Conservation (phyloP, 2,329 filamentous ascomycete genomes). For the Cercospora zeina region DNA sequence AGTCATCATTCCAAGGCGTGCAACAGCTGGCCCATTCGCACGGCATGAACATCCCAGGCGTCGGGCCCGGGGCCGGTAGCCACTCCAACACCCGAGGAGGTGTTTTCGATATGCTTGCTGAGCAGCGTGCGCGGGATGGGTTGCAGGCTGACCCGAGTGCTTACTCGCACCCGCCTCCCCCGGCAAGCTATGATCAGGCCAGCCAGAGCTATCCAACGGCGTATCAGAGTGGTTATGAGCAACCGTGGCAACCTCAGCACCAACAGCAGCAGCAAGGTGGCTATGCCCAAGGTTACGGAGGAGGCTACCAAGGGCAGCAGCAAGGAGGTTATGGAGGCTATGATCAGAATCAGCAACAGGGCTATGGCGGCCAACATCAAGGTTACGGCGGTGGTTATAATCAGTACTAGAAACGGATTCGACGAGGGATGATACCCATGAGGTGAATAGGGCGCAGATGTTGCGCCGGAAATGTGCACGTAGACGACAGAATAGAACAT, state of each 20-base stretch:
- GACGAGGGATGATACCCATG: not conserved
- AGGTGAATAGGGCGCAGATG: not conserved
- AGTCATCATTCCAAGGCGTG: constrained; percentile 30
- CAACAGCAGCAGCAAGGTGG: constrained; percentile 28
- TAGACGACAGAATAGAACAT: constrained; percentile 3
- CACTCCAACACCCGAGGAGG: constrained; percentile 36
- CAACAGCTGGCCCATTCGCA: constrained; percentile 32
- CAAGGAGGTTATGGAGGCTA: constrained; percentile 31
- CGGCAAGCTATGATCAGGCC: constrained; percentile 35
- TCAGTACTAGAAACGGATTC: constrained; percentile 19
- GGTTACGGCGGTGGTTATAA: constrained; percentile 26
- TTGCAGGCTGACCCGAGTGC: constrained; percentile 25
- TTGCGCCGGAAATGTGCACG: not conserved
- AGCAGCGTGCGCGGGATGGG: constrained; percentile 19
- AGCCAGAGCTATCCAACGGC: constrained; percentile 38
- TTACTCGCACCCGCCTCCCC: constrained; percentile 30
- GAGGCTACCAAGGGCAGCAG: constrained; percentile 26
- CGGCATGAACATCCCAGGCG: constrained; percentile 25
- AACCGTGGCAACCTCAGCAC: constrained; percentile 36
- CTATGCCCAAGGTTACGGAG: constrained; percentile 27
- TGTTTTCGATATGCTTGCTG: constrained; percentile 36
- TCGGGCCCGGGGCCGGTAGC: constrained; percentile 28
- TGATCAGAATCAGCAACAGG: constrained; percentile 22
- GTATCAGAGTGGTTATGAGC: constrained; percentile 42
- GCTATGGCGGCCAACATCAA: constrained; percentile 12